These are phyloP conservation scores for Tulasnella sp. DNA, from an alignment of 768 basidiomycete genomes.

Conservation along the genomic window DNA sequence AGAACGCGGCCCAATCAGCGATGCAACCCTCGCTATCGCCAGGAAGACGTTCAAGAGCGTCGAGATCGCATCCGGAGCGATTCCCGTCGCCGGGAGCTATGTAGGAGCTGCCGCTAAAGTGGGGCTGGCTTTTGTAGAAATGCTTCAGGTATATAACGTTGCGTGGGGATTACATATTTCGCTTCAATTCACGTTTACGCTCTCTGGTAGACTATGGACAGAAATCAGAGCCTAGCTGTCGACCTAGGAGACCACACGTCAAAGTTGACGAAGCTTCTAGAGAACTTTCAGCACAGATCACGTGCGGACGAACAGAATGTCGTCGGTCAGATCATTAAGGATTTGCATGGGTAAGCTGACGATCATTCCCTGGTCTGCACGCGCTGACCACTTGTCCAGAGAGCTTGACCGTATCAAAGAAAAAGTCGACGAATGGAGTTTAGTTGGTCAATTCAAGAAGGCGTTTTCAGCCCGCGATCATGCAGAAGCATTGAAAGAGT, in stretches of 20 bases:
- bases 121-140: neutral
- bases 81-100: neutral
- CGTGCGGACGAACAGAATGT: no score
- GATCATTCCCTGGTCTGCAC: no score
- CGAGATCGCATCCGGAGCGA: neutral
- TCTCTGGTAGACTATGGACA: neutral
- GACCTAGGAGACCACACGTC: neutral
- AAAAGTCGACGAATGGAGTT: no score
- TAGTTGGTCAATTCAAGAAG: no score
- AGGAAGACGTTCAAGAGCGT: neutral
- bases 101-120: neutral
- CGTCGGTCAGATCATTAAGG: no score
- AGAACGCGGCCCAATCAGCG: neutral
- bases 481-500: no score
- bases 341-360: no score
- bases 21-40: neutral
- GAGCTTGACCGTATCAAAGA: no score
- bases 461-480: no score
- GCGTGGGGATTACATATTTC: no score
- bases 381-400: no score
- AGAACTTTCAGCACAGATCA: no score
- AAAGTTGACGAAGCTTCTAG: neutral
- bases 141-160: neutral
- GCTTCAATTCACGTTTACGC: neutral
- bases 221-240: neutral